Percentiles rank a stretch among this genome's conserved stretches.
Evolutionary conservation across 2,329 filamentous ascomycete species (phyloP).

Genomic region (Leptosphaerulina australis): DNA sequence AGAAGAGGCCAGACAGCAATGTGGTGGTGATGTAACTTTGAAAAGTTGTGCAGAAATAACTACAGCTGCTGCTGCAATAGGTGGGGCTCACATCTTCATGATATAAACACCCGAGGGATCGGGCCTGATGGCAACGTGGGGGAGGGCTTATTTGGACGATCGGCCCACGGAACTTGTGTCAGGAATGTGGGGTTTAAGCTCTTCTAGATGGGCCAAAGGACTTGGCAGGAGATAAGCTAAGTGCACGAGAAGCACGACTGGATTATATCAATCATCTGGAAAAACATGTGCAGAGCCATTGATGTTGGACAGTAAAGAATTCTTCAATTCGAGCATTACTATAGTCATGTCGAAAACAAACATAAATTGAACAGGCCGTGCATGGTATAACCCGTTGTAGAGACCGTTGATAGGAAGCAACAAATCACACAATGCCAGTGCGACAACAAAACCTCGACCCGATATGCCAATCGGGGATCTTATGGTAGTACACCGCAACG

Average conservation of each 20-base stretch:
- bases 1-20: neutral
- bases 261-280: neutral
- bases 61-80: constrained; percentile 19
- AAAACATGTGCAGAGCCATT: neutral
- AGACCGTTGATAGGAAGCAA: constrained; percentile 9
- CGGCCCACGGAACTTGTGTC: constrained; percentile 5
- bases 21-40: neutral
- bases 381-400: constrained; percentile 12
- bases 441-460: constrained; percentile 17
- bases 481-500: constrained; percentile 21
- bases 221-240: constrained; percentile 30
- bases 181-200: constrained; percentile 29
- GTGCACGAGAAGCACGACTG: neutral
- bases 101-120: constrained; percentile 10
- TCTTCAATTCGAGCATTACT: constrained; percentile 20
- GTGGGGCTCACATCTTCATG: constrained; percentile 18
- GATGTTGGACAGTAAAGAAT: constrained; percentile 14
- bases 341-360: constrained; percentile 19
- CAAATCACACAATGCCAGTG: constrained; percentile 11
- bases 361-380: constrained; percentile 9
- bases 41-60: neutral
- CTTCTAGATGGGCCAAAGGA: constrained; percentile 35
- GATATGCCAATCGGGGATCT: constrained; percentile 17
- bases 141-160: constrained; percentile 29
- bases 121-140: constrained; percentile 32